These are phyloP conservation scores for Phaeolepiota aurea DNA, from an alignment of 768 basidiomycete species.

Conservation along the genomic window DNA sequence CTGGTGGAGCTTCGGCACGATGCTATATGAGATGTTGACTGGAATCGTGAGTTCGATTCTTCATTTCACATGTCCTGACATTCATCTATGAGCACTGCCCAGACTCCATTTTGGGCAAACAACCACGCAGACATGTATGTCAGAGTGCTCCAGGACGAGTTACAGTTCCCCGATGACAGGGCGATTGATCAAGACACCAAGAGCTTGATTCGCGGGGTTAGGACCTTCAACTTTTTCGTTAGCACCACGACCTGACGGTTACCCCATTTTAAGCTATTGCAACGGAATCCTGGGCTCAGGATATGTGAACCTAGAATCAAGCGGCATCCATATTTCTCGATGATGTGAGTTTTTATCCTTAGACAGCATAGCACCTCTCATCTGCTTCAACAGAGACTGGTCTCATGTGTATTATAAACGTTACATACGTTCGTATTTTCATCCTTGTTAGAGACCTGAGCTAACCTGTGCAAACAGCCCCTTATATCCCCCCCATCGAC, in stretches of 20 bases:
- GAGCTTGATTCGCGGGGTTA: conserved; percentile 88
- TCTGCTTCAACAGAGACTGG: conserved; percentile 62
- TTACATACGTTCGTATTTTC: conserved; percentile 70
- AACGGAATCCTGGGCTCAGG: conserved; percentile 85
- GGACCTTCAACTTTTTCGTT: no score
- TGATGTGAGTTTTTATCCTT: conserved; percentile 55
- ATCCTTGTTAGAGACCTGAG: conserved; percentile 2
- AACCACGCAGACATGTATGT: conserved; percentile 96
- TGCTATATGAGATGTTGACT: conserved; percentile 95
- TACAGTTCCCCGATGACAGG: conserved; percentile 83
- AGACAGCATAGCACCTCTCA: conserved; percentile 4
- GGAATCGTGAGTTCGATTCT: conserved; percentile 63
- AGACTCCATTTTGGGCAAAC: conserved; percentile 92
- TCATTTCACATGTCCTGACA: conserved; percentile 6
- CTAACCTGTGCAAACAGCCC: conserved; percentile 44
- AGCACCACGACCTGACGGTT: no score
- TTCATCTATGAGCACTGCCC: no score
- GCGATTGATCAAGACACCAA: conserved; percentile 94
- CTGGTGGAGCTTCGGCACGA: conserved; percentile 98
- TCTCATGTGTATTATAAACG: conserved; percentile 90
- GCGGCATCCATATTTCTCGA: conserved; percentile 89
- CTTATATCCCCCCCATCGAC: conserved; percentile 89
- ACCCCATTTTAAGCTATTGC: conserved; percentile 80
- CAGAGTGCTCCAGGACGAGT: conserved; percentile 82
- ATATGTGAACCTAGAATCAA: conserved; percentile 93